Percentiles rank a stretch among this genome's conserved stretches.
Evolutionary conservation across 1,284 basidiomycete species (phyloP).

Genomic region (Malassezia psittaci): DNA sequence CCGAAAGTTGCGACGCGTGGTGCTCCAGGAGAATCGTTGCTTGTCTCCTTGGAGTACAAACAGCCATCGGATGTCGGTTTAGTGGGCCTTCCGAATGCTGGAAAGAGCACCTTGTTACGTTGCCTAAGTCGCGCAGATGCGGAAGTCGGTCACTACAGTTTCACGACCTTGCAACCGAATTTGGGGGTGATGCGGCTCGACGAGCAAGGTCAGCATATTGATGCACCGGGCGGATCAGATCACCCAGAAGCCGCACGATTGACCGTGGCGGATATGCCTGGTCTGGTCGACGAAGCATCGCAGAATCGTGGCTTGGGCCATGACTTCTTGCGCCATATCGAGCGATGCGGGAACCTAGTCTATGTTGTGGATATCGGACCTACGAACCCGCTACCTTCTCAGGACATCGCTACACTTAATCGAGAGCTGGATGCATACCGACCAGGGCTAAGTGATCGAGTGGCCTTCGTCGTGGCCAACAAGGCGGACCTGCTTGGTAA

Average conservation of each 20-base stretch:
- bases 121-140: constrained; percentile 74
- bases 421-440: constrained; percentile 75
- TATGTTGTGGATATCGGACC: constrained; percentile 82
- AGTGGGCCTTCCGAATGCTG: constrained; percentile 89
- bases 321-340: constrained; percentile 83
- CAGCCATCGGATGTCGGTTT: constrained; percentile 85
- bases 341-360: constrained; percentile 75
- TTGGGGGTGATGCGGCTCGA: constrained; percentile 79
- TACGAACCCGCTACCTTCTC: constrained; percentile 51
- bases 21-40: constrained; percentile 66
- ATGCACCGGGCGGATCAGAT: constrained; percentile 5
- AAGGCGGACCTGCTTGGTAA: constrained; percentile 61
- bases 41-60: constrained; percentile 84
- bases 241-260: constrained; percentile 58
- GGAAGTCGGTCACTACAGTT: constrained; percentile 80
- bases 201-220: constrained; percentile 52
- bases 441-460: constrained; percentile 60
- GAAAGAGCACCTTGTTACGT: constrained; percentile 67
- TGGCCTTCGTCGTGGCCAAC: constrained; percentile 67
- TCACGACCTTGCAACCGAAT: constrained; percentile 89
- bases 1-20: constrained; percentile 55
- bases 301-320: constrained; percentile 86
- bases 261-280: constrained; percentile 94
- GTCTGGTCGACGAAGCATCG: constrained; percentile 72
- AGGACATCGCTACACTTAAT: constrained; percentile 62